Conservation (phyloP, 2,329 filamentous ascomycete genomes). For the Colletotrichum sp. region DNA sequence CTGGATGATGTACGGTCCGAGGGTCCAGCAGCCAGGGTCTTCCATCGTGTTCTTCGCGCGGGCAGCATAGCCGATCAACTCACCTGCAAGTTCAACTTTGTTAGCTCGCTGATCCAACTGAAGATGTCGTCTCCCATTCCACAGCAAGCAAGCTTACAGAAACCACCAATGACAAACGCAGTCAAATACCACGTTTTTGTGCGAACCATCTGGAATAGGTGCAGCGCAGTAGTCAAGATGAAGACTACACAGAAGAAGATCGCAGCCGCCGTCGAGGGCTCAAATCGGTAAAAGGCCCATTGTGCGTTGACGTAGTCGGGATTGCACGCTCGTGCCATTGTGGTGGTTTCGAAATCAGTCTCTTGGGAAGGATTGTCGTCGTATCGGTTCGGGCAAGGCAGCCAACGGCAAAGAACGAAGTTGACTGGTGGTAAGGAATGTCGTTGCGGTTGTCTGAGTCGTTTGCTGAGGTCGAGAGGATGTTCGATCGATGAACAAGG, state of each 20-base stretch:
- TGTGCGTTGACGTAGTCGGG: slow-evolving; percentile 3
- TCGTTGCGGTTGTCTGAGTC: neutral
- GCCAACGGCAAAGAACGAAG: neutral
- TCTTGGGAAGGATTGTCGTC: neutral
- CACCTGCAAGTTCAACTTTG: neutral
- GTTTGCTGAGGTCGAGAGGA: neutral
- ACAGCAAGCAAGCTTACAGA: slow-evolving; percentile 9
- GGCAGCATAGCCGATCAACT: slow-evolving; percentile 10
- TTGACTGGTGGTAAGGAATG: neutral
- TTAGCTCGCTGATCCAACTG: neutral
- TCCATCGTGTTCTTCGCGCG: slow-evolving; percentile 7
- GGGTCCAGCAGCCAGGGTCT: slow-evolving; percentile 41
- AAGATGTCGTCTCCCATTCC: neutral
- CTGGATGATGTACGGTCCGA: slow-evolving; percentile 45
- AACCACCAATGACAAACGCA: slow-evolving; percentile 14
- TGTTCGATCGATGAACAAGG: neutral
- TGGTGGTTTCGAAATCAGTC: neutral
- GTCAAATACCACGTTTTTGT: slow-evolving; percentile 20
- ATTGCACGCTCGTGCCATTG: slow-evolving; percentile 1
- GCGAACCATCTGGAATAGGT: slow-evolving; percentile 5
- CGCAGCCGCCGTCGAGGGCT: slow-evolving; percentile 16
- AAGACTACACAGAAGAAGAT: slow-evolving; percentile 13
- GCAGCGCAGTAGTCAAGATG: neutral
- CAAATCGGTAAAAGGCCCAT: slow-evolving; percentile 15
- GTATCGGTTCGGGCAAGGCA: neutral